Evolutionary conservation across 2,329 filamentous ascomycete species (phyloP), one percentile per base, ranked within the genome.

Genomic region (Dactylonectria estremocensis): DNA sequence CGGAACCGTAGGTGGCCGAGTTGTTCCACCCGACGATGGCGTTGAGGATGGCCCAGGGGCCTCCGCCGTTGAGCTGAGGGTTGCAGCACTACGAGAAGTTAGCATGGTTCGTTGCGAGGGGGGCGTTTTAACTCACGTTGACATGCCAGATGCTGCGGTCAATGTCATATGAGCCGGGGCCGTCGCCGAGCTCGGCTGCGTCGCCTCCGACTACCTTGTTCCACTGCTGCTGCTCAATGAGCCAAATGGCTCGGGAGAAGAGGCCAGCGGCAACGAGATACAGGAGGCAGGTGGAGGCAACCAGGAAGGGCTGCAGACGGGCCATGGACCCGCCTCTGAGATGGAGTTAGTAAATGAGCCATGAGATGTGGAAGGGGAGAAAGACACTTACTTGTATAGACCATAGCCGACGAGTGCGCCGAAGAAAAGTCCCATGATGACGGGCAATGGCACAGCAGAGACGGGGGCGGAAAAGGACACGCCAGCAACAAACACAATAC

Each of bases 31-130:
- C 94, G 7, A 97, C 86, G 48, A 97, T 85, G 65, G 93, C 90
- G 76, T 97, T 95, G 85, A 97, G 94, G 72, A 97, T 90, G 62
- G 93, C 93, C 94, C 94, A 97, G 50, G 92, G 93, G 43, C 91
- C 90, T 54, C 92, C 92, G 31, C 92, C 92, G 69, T 93, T 91
- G 45, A 91, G 81, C 59, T 90, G 83, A 0, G 94, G 92, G 74
- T 89, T 95, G 79, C 93, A 96, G 84, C 93, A 97, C 90, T 93
- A 67, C 31, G 18, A n/a, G 28, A 64, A 37, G 49, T 64, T 20
- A 55, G 60, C 11, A 43, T 9, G 14, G 5, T 66, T 31, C 62
- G 55, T 9, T 18, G 31, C 18, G 24, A 2, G 9, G 24, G 20
- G 5, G 18, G 7, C 33, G 8, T 7, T 8, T 6, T 13, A 31